phyloP scores from a whole-genome alignment of 2,329 filamentous ascomycete species.

The Talaromyces sp. region DNA sequence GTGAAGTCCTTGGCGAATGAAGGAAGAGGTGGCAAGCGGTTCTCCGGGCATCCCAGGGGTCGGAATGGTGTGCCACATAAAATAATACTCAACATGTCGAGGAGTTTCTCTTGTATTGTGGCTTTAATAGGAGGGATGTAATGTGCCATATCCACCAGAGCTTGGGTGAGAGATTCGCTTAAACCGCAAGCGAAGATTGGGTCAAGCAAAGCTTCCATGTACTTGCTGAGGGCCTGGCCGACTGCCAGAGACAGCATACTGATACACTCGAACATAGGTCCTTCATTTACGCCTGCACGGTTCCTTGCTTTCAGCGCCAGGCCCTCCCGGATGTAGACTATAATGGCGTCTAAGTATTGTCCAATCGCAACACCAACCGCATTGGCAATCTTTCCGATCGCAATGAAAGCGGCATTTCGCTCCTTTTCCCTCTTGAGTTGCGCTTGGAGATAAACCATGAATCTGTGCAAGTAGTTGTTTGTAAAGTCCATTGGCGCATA shows the following conservation, averaged over 20 bases:
- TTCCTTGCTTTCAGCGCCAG: constrained; percentile 73
- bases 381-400: constrained; percentile 93
- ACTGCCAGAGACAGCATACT: constrained; percentile 94
- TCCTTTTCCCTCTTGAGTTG: constrained; percentile 95
- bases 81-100: constrained; percentile 93
- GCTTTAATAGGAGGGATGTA: constrained; percentile 94
- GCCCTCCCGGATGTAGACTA: constrained; percentile 89
- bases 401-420: constrained; percentile 87
- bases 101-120: constrained; percentile 85
- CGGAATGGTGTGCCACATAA: constrained; percentile 90
- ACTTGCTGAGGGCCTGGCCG: constrained; percentile 94
- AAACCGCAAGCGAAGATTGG: constrained; percentile 96
- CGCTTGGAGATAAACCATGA: constrained; percentile 92
- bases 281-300: constrained; percentile 56
- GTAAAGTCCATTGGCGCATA: constrained; percentile 92
- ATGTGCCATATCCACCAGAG: constrained; percentile 96
- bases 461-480: constrained; percentile 81
- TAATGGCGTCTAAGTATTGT: constrained; percentile 88
- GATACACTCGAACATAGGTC: constrained; percentile 92
- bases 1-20: constrained; percentile 87
- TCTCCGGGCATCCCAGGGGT: constrained; percentile 84
- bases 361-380: constrained; percentile 93
- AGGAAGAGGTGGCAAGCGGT: constrained; percentile 74
- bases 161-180: constrained; percentile 89
- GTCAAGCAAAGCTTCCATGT: constrained; percentile 92